Base-by-base conservation (phyloP, 495 filamentous ascomycete genomes). In the Trichoderma gamsii region DNA sequence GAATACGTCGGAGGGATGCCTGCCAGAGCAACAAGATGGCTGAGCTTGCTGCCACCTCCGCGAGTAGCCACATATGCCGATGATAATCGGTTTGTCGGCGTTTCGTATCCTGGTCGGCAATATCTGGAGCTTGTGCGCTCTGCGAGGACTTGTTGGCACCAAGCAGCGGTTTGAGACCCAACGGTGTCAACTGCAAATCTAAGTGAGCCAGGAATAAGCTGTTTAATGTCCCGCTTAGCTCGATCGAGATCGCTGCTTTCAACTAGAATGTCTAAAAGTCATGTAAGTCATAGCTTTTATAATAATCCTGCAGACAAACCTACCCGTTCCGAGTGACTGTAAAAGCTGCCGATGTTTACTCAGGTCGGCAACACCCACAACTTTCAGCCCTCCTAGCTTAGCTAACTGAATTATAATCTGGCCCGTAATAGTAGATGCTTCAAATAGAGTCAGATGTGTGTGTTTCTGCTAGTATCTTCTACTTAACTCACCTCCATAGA, bases 21-120 rank as follows among this genome's bases (percentile, higher is more conserved):
- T 6, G 85, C 86, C 38, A 90, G 70, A 0, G 87, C 87, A 6
- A 90, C 80, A 6, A 91, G 77, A 76, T 91, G 88, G 25, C 74
- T 72, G 32, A 64, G 61, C n/a, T 56, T 52, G 32, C 25, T 25
- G n/a, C 66, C 76, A n/a, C 70, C 71, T 27, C 61, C 70, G 25
- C 67, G 65, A 64, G 75, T 77, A 13, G 49, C 68, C 56, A 72
- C 72, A 8, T 71, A 68, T 2, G 27, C 25, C 12, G 38, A n/a
- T 12, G 35, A 43, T 38, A 38, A 38, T 43, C 32, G 63, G 1
- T 41, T 65, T 65, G 63, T 41, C 0, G 63, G 63, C 3, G 63
- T 46, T n/a, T 65, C 56, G 8, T 61, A 9, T 21, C 56, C 56
- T 32, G 56, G 56, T 27, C 23, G 25, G 16, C 56, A 61, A 21